Evolutionary conservation across 345 rosid species (phyloP).

Genomic region (Nasturtium officinale): DNA sequence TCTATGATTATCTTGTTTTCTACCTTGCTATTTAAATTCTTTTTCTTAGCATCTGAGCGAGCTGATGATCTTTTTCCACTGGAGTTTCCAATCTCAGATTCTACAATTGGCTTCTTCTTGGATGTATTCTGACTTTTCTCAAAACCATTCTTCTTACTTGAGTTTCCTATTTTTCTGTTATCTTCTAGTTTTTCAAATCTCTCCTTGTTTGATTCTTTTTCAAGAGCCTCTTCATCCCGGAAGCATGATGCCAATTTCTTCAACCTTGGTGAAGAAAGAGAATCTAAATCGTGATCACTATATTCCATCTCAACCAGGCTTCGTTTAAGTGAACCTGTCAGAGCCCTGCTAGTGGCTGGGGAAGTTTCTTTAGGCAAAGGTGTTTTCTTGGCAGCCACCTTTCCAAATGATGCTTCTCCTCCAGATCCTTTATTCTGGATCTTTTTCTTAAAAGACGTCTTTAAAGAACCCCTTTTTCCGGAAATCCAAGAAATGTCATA

Average conservation of each 20-base stretch:
- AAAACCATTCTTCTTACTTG: slow-evolving; percentile 42
- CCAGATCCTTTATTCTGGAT: slow-evolving; percentile 36
- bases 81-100: slow-evolving; percentile 29
- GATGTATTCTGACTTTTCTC: slow-evolving; percentile 34
- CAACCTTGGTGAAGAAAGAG: slow-evolving; percentile 35
- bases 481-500: slow-evolving; percentile 58
- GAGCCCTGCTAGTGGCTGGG: slow-evolving; percentile 34
- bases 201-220: slow-evolving; percentile 41
- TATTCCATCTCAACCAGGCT: slow-evolving; percentile 43
- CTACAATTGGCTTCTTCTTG: slow-evolving; percentile 27
- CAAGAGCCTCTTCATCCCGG: slow-evolving; percentile 39
- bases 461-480: slow-evolving; percentile 39
- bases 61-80: slow-evolving; percentile 29
- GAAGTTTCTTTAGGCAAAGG: slow-evolving; percentile 32
- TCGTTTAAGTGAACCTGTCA: slow-evolving; percentile 43
- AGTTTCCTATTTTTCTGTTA: slow-evolving; percentile 36
- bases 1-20: slow-evolving; percentile 12
- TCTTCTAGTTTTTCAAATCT: slow-evolving; percentile 32
- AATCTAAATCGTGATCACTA: slow-evolving; percentile 47
- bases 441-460: slow-evolving; percentile 34
- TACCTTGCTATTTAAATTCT: slow-evolving; percentile 47
- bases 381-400: slow-evolving; percentile 41
- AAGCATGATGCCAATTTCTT: slow-evolving; percentile 34
- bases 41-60: slow-evolving; percentile 34
- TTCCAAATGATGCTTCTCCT: slow-evolving; percentile 41